Evolutionary conservation across 2,329 filamentous ascomycete species (phyloP), one percentile per base, ranked within the genome.

Genomic region (Bipolaris cookei): DNA sequence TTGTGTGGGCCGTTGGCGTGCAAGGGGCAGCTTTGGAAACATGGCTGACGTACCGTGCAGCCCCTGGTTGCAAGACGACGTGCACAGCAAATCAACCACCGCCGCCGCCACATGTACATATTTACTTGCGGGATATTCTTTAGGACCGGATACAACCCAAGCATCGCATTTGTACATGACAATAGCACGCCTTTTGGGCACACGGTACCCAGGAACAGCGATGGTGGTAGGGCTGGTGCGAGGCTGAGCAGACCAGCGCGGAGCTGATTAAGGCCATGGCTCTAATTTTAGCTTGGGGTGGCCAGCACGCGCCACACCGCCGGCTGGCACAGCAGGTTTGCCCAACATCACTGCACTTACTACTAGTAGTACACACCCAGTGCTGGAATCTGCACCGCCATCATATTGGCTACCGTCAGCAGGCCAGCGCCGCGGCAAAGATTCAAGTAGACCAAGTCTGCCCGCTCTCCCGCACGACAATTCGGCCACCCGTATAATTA

Each of bases 221-320:
- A 59, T 30, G 44, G 21, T 20, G 16, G 54, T 42, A 35, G 58
- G 37, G 41, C 35, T 51, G 53, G 52, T 23, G 60, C 68, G 67
- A 69, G 68, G 68, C 68, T 71, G 68, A 68, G 62, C 61, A 64
- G 13, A 59, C 59, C 49, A 61, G 63, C 65, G 50, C 34, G 53
- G 50, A 56, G 62, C 56, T 63, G 56, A 59, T 51, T 51, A 64
- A 56, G 65, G 59, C 56, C 51, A 30, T 42, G 38, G 42, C 54
- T 51, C 66, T 68, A 68, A 66, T 59, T 63, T 58, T 66, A 69
- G 64, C 11, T 21, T 52, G 13, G 20, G n/a, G 42, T 59, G 52
- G 59, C 61, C 56, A 56, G 54, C 58, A 58, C 51, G 57, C 62
- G 62, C 64, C 56, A 66, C 59, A 45, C 48, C 60, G 56, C 39